Evolutionary conservation across 805 yeast species (phyloP), one percentile per base, ranked within the genome.

Genomic region (Metschnikowia cerradonensis): DNA sequence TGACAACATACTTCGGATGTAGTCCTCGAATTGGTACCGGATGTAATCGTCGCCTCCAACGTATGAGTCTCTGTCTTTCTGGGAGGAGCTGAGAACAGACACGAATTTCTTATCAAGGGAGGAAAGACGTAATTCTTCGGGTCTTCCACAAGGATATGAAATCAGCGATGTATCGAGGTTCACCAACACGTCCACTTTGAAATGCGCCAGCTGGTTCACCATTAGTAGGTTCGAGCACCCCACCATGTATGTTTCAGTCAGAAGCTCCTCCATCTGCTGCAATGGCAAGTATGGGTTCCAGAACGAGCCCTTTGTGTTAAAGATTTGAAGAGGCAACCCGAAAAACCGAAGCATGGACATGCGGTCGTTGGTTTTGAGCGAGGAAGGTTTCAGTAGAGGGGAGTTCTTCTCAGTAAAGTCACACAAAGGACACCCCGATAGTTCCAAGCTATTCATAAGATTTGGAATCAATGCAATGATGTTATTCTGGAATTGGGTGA

Each of bases 251-350:
- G 83, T 82, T 34, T 77, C 71, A 0, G 91, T 78, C 46, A 76
- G 78, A 47, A 94, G 72, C 58, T 87, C 90, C 47, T 86, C 87
- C 50, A 92, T 71, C 63, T 92, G 98, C 66, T 92, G 99, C 49
- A 94, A 71, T 0, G 98, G 96, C n/a, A 91, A 77, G 68, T 92
- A 94, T 1, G 99, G 98, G 58, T 86, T 85, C 76, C 95, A 91
- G 52, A 92, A 77, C 1, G 95, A 90, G 41, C 95, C 95, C 57
- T 81, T 80, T 6, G 78, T 73, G 45, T 90, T 90, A 67, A 94
- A 94, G 1, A 90, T 67, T 59, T 86, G 91, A 45, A 94, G 71
- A 0, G 99, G 99, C 32, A 94, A 73, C 0, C 98, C 99, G 62
- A 90, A 79, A 63, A 89, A 94, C 33, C 80, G 71, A 37, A 92